Evolutionary conservation across 2,329 filamentous ascomycete genomes (phyloP).

Genomic region (Fusarium poae): DNA sequence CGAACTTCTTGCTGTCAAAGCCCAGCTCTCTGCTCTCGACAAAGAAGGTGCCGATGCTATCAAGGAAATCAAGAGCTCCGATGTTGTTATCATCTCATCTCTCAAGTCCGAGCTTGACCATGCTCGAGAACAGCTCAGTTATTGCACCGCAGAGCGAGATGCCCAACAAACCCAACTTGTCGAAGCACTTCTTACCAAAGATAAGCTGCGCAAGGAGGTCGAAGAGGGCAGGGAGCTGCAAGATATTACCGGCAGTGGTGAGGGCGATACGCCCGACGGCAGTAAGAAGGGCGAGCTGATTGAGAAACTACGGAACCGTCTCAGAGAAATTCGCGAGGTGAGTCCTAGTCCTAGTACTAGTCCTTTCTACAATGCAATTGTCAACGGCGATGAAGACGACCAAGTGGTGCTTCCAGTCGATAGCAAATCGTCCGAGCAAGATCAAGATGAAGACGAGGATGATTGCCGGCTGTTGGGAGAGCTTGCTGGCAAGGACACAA

Average conservation of each 20-base stretch:
- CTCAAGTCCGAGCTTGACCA: conserved; percentile 70
- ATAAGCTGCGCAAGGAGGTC: conserved; percentile 68
- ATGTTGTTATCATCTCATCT: conserved; percentile 70
- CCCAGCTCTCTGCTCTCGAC: conserved; percentile 67
- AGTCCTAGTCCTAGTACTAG: conserved; percentile 63
- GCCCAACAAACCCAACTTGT: conserved; percentile 71
- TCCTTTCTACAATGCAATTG: conserved; percentile 25
- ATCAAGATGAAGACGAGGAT: neutral
- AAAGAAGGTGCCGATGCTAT: conserved; percentile 68
- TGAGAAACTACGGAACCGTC: conserved; percentile 67
- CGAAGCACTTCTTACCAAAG: conserved; percentile 70
- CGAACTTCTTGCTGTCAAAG: conserved; percentile 65
- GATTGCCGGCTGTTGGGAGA: neutral
- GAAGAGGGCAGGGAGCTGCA: conserved; percentile 62
- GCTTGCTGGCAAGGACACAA: neutral
- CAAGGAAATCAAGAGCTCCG: conserved; percentile 69
- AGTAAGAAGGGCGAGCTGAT: conserved; percentile 65
- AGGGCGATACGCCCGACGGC: conserved; percentile 54
- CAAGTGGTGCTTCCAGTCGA: conserved; percentile 27
- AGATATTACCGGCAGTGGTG: conserved; percentile 53
- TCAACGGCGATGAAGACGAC: conserved; percentile 17
- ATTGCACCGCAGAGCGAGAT: conserved; percentile 65
- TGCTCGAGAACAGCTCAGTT: conserved; percentile 64
- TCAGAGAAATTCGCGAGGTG: conserved; percentile 71
- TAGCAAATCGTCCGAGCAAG: neutral